Base-by-base conservation (phyloP, 2,329 filamentous ascomycete species). In the Raffaelea ambrosiae region DNA sequence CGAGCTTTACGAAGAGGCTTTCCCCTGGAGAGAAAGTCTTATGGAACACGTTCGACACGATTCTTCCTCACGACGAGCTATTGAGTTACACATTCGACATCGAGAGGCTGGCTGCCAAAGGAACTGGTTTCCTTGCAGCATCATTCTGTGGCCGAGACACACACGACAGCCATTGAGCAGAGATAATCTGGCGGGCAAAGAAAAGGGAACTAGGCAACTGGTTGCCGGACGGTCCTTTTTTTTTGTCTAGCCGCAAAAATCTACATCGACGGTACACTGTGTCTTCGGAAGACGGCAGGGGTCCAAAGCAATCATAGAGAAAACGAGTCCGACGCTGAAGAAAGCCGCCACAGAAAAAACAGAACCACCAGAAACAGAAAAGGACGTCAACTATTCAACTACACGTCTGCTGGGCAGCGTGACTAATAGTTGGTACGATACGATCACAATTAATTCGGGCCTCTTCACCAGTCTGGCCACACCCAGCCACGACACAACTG, bases 21-120 rank as follows among this genome's bases (percentile, higher is more conserved):
- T 13, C 40, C 49, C 51, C 51, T 55, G 53, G 63, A 73, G 68
- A 73, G 66, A 76, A 75, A 38, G 35, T n/a, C 14, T 8, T 8
- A n/a, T 14, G 35, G 72, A 76, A 69, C 35, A 38, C 35, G 35
- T 38, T 61, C 41, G 46, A 48, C 36, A 38, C 35, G 35, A 38
- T 43, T 48, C 40, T 43, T 39, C 31, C 21, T 18, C 33, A 29
- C 26, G 38, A 31, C 40, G n/a, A 36, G 39, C 29, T 13, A 29
- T 26, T 10, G 39, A 26, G 45, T 20, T 41, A n/a, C 23, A 42
- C 35, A 26, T 29, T 29, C 26, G 26, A 29, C 39, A 20, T 14
- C 16, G 14, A 10, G 23, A 20, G 5, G n/a, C 18, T 31, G 41
- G 31, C 45, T n/a, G n/a, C n/a, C n/a, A 29, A 35, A 29, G 35